Conservation (phyloP, 257 asterid genomes). For the Perilla frutescens region DNA sequence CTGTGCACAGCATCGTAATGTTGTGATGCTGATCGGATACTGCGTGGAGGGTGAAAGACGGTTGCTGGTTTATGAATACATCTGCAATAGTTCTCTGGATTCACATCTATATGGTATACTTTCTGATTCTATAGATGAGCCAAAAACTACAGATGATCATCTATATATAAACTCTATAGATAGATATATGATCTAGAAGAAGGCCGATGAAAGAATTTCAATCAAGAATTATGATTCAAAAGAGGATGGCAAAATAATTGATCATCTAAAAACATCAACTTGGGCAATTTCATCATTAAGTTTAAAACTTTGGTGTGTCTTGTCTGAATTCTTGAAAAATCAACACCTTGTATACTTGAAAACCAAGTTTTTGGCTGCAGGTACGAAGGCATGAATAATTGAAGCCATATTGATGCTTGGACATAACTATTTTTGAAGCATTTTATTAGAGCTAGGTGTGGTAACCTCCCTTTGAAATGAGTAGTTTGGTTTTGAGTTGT, state of each 20-base stretch:
- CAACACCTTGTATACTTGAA: too few relatives aligned
- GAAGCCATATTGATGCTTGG: background rate
- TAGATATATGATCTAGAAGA: background rate
- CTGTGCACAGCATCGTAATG: conserved; percentile 97
- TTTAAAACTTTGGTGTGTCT: too few relatives aligned
- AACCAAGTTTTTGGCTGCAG: background rate
- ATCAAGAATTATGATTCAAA: background rate
- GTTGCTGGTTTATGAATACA: conserved; percentile 80
- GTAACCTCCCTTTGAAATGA: too few relatives aligned
- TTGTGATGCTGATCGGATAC: conserved; percentile 87
- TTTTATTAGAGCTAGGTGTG: too few relatives aligned
- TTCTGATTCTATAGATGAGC: too few relatives aligned
- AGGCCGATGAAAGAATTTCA: background rate
- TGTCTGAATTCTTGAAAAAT: background rate
- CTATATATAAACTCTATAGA: background rate
- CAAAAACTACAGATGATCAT: too few relatives aligned
- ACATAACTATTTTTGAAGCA: too few relatives aligned
- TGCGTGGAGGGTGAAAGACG: conserved; percentile 78
- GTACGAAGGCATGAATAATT: background rate
- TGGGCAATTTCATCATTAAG: too few relatives aligned
- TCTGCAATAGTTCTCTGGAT: conserved; percentile 92
- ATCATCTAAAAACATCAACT: too few relatives aligned
- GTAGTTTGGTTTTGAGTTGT: background rate
- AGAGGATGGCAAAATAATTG: too few relatives aligned
- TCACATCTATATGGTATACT: conserved; percentile 73